phyloP scores from a whole-genome alignment of 1,284 basidiomycete genomes.

The Moesziomyces antarcticus region DNA sequence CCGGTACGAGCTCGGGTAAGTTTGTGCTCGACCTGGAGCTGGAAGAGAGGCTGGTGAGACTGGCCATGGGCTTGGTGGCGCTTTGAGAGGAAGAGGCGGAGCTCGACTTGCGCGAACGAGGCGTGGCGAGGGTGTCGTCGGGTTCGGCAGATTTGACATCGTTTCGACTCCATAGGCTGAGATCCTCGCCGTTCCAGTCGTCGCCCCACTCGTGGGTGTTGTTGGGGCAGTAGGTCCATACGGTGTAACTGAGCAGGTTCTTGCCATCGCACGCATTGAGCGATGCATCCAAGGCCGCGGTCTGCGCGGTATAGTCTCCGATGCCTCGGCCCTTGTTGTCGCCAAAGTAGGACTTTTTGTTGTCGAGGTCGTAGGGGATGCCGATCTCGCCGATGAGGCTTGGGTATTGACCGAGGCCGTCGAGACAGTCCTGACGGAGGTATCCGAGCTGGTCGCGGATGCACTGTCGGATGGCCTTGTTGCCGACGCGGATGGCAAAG shows the following conservation, averaged over 20 bases:
- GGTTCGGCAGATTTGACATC: constrained; percentile 71
- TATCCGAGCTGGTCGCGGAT: constrained; percentile 85
- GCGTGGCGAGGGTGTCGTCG: neutral
- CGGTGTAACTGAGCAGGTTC: constrained; percentile 83
- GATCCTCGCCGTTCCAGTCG: constrained; percentile 94
- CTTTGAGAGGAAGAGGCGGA: constrained; percentile 9
- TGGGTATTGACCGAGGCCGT: constrained; percentile 77
- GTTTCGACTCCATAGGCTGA: constrained; percentile 84
- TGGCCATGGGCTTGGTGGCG: constrained; percentile 14
- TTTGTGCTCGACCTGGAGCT: constrained; percentile 16
- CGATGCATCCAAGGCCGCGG: constrained; percentile 88
- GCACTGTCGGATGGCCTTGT: constrained; percentile 81
- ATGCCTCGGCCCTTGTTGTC: constrained; percentile 54
- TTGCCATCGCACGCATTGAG: constrained; percentile 87
- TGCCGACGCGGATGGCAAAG: constrained; percentile 76
- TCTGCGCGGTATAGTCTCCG: constrained; percentile 80
- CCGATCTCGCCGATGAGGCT: constrained; percentile 96
- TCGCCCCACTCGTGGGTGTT: constrained; percentile 88
- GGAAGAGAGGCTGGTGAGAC: constrained; percentile 15
- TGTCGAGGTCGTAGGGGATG: constrained; percentile 91
- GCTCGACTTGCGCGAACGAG: neutral
- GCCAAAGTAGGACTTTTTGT: constrained; percentile 76
- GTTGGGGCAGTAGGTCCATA: constrained; percentile 88
- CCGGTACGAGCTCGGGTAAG: constrained; percentile 21
- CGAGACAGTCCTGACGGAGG: constrained; percentile 77